Base-by-base conservation (phyloP, 2,329 filamentous ascomycete species). In the Nemania bipapillata region DNA sequence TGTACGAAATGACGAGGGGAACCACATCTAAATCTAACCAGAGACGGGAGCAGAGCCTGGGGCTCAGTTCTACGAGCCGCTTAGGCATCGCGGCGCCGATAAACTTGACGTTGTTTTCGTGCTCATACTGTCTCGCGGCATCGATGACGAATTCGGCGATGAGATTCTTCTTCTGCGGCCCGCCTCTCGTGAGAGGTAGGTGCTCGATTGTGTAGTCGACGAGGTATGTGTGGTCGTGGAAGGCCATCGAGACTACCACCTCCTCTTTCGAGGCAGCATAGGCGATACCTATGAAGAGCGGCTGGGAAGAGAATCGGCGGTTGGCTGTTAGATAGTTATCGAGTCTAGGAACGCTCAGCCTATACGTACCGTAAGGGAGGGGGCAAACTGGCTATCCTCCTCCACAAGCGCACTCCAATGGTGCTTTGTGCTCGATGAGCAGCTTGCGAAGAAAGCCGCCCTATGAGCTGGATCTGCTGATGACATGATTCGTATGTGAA, bases 1-100 rank as follows among this genome's bases (percentile, higher is more conserved):
- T 83, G 6, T 49, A 37, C 56, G 63, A 54, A 70, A 93, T 84
- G 3, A 91, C 86, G 47, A 95, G 83, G 1, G 91, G 90, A 2
- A 95, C 87, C 65, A 94, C 88, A 76, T 96, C 92, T 40, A 94
- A 82, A 69, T 93, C 90, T 2, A 88, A 81, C 92, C 92, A 96
- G 3, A 96, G 84, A 37, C 88, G 87, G 0, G 91, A 89, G 73
- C 90, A 91, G 0, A 94, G 83, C 4, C 81, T 81, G 0, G 91
- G 91, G 74, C 88, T 91, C 74, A 87, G 82, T 9, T 86, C 80
- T 52, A 87, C 83, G 61, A 92, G 80, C 3, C 85, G 83, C 9
- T 83, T 80, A 0, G 91, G 89, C 61, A 95, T 81, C n/a, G 92
- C 91, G 22, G 88, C 87, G 7, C 92, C 92, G 22, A 93, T 84